Evolutionary conservation across 345 rosid species (phyloP).

Genomic region (rapeseed (Brassica napus)): Da-Ae NC_063446.1:1187501-1188000

Average conservation of each 20-base stretch:
- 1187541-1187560: constrained; percentile 90
- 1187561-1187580: constrained; percentile 56
- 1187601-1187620: constrained; percentile 65
- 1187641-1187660: constrained; percentile 80
- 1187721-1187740: not conserved
- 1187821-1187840: constrained; percentile 82
- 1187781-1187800: constrained; percentile 67
- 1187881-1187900: constrained; percentile 82
- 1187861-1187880: constrained; percentile 84
- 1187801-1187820: constrained; percentile 94
- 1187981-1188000: constrained; percentile 61
- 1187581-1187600: constrained; percentile 61
- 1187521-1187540: constrained; percentile 88
- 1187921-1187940: constrained; percentile 75
- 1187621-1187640: constrained; percentile 91
- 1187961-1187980: constrained; percentile 65
- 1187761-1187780: not conserved
- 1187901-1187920: constrained; percentile 89
- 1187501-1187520: constrained; percentile 90
- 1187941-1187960: constrained; percentile 68
- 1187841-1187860: constrained; percentile 92
- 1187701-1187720: constrained; percentile 66
- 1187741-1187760: not conserved
- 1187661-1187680: constrained; percentile 90
- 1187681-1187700: constrained; percentile 88